Base-by-base conservation (phyloP, 2,329 filamentous ascomycete genomes). In the Rachicladosporium sp. region DNA sequence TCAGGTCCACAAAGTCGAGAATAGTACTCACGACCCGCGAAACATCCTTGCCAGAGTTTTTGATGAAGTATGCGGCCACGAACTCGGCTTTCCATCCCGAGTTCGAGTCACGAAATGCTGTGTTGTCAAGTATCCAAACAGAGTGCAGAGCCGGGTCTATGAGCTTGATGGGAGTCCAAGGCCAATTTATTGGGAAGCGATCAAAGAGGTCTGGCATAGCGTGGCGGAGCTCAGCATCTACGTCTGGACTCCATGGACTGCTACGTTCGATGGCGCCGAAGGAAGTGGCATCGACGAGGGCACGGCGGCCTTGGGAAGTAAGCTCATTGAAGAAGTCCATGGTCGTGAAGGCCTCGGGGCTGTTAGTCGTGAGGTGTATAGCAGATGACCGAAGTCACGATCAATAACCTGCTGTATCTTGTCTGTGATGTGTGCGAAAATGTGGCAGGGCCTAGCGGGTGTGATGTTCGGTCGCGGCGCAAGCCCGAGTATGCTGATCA, bases 51-150 rank as follows among this genome's bases (percentile, higher is more conserved):
- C 81, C 79, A 4, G 78, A 75, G 50, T 83, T 68, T 52, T 78
- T 76, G 46, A 81, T 75, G 51, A 95, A 93, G 42, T 86, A 83
- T 33, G 82, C 84, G 2, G 82, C 76, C 0, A 93, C 78, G 45
- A 88, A 86, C 56, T 95, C 85, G 19, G 82, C 82, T 53, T 83
- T 71, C 86, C 87, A 95, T 38, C 48, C 48, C 5, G 15, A 19
- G 33, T 47, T 52, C 60, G 42, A 59, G 55, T 38, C 55, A 37
- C 76, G 74, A 57, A 81, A 89, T 3, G 87, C 88, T 2, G 83
- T 89, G 54, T 91, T 94, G 65, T 96, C 87, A 36, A 95, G 68
- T 6, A 95, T 66, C 89, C 89, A 95, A 31, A 95, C 78, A 10
- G 74, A 76, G 57, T 94, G 82, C 36, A 68, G 60, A n/a, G 74